A percentile compares a stretch with the other conserved stretches of the same genome.
phyloP scores from a whole-genome alignment of 768 basidiomycete genomes.

The Mycena crocata region DNA sequence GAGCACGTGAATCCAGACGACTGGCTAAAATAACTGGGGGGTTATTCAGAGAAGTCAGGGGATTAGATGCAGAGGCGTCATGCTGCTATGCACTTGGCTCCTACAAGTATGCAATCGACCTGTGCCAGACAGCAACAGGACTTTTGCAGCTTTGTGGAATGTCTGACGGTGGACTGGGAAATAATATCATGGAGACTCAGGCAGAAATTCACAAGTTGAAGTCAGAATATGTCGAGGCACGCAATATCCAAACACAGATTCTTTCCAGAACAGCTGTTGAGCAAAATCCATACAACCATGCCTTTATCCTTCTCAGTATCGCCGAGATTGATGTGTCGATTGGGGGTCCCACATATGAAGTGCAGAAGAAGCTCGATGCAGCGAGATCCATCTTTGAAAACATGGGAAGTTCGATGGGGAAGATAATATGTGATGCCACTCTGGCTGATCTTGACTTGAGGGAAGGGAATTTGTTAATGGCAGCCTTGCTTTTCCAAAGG shows the following conservation, averaged over 20 bases:
- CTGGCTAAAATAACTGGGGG: neutral
- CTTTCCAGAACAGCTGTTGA: neutral
- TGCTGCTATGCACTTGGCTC: neutral
- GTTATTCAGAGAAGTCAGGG: neutral
- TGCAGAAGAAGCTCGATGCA: neutral
- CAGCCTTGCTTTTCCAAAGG: neutral
- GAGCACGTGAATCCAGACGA: neutral
- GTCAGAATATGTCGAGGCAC: neutral
- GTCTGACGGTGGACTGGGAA: neutral
- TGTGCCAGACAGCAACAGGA: neutral
- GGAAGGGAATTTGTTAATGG: neutral
- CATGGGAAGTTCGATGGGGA: neutral
- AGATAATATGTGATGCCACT: neutral
- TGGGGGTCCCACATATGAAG: neutral
- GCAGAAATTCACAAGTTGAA: neutral
- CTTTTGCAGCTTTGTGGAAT: neutral
- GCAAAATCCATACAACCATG: neutral
- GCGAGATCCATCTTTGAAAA: neutral
- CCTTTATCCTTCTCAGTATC: neutral
- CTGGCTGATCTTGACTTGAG: neutral
- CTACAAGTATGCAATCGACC: neutral
- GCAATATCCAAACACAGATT: neutral
- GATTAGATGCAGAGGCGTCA: neutral
- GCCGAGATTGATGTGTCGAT: neutral
- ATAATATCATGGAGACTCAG: neutral